Evolutionary conservation across 495 filamentous ascomycete genomes (phyloP), one percentile per base, ranked within the genome.

Genomic region (Aspergillus steynii): DNA sequence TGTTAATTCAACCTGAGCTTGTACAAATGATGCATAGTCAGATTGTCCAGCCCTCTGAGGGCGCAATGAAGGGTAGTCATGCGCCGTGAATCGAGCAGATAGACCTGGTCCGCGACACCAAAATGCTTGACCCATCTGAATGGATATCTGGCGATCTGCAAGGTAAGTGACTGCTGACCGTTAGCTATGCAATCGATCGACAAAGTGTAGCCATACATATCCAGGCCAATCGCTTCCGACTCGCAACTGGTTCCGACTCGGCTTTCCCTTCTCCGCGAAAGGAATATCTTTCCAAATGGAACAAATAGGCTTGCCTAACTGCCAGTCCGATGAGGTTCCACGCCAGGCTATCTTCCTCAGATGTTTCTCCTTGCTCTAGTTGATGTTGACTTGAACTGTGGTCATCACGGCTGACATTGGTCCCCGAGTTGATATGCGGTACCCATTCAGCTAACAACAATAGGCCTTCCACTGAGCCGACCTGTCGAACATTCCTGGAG

Each of bases 91-190:
- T 2, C 49, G 29, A 5, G 58, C 53, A 7, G 62, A 61, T 3
- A 65, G 58, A 9, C 52, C 53, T 5, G 62, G 62, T 0, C 62
- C 62, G 14, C 62, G 62, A 20, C 54, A 65, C 62, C 62, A 65
- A 46, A 65, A 65, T 6, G 62, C 53, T 32, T 65, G 62, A 5
- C 62, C 62, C 62, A 65, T 65, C 50, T 56, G 58, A 6, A 65
- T 58, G 12, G 62, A 61, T 6, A 65, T 65, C 51, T 65, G 62
- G 28, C 62, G 62, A 29, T 65, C 62, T 7, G 62, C 55, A 27
- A 65, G 47, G 34, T 61, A 65, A 10, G 55, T 58, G 48, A 58
- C 58, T 64, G 20, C 20, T 20, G 20, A 20, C 20, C 20, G 20
- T 20, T 20, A 20, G 20, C 20, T 20, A 20, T n/a, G 42, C 9